Evolutionary conservation across 192 early-diverging fungal genomes (phyloP), one percentile per base, ranked within the genome.

Genomic region (Oehlia diaphana): DNA sequence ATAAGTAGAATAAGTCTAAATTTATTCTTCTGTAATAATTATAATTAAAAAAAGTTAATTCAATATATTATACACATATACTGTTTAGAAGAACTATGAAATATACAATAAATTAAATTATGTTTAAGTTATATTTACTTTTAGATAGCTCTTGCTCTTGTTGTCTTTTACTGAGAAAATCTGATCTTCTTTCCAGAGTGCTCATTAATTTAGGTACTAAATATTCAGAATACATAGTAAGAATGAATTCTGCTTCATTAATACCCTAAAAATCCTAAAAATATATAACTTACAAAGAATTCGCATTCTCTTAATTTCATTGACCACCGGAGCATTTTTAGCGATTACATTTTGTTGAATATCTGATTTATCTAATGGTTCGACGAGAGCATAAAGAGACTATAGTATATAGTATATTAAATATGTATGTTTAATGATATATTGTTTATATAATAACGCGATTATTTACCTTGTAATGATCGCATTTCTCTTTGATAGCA

Each of bases 401-500:
- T 74, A 12, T 4, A 49, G 4, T 42, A 62, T 4, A 31, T 31
- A 31, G 31, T 31, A 31, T 31, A 31, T 31, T 31, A 31, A 37
- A 37, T 4, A 37, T 37, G 37, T 37, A 37, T 37, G 37, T 37
- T 37, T 37, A 37, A 5, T 3, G 37, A 37, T 37, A 37, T 37
- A 5, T 1, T 1, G 31, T 31, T 31, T 31, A 31, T 31, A 31
- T 31, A 31, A 70, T 14, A 37, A 61, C 1, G 14, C 35, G 31
- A 33, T 37, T 26, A 4, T 31, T 33, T 74, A 74, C 73, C 50
- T 76, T 64, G 61, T 76, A 76, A 76, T 76, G 39, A 63, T 76
- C n/a, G 19, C 28, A 64, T 63, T 64, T 76, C 37, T 76, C 61
- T 63, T 44, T 76, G 13, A 76, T 63, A 37, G 19, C 23, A n/a